A percentile compares a stretch with the other conserved stretches of the same genome.
phyloP scores from a whole-genome alignment of 1,139 yeast species.

The Yamadazyma atlantica region DNA sequence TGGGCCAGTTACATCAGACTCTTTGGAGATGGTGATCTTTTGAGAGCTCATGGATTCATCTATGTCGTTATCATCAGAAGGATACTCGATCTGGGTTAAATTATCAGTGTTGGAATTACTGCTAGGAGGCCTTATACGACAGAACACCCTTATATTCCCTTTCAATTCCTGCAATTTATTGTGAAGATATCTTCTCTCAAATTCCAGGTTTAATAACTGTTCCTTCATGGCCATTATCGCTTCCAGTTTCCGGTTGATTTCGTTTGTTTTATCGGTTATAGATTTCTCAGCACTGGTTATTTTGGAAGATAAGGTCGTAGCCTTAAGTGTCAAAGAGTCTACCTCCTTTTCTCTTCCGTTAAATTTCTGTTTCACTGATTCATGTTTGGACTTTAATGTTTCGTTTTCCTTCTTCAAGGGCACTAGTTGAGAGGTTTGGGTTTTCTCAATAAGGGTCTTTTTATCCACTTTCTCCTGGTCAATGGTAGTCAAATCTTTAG shows the following conservation, averaged over 20 bases:
- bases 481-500: constrained; percentile 15
- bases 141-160: constrained; percentile 90
- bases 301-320: constrained; percentile 10
- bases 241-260: constrained; percentile 9
- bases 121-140: constrained; percentile 70
- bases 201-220: constrained; percentile 21
- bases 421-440: constrained; percentile 3
- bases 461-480: constrained; percentile 7
- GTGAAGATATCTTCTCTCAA: constrained; percentile 63
- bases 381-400: constrained; percentile 7
- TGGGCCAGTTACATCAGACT: constrained; percentile 8
- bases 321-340: constrained; percentile 14
- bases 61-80: constrained; percentile 47
- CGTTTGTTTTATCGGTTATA: constrained; percentile 8
- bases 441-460: constrained; percentile 3
- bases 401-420: constrained; percentile 8
- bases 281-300: constrained; percentile 6
- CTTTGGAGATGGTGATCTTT: constrained; percentile 35
- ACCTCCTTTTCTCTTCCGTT: constrained; percentile 23
- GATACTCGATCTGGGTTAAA: constrained; percentile 41
- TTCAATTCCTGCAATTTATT: constrained; percentile 79
- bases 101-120: constrained; percentile 8
- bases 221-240: constrained; percentile 11
- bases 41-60: constrained; percentile 38
- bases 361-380: constrained; percentile 13